A percentile compares a stretch with the other conserved stretches of the same genome.
These are phyloP conservation scores for Panaeolus papilionaceus DNA, from an alignment of 768 basidiomycete genomes.

Conservation along the genomic window DNA sequence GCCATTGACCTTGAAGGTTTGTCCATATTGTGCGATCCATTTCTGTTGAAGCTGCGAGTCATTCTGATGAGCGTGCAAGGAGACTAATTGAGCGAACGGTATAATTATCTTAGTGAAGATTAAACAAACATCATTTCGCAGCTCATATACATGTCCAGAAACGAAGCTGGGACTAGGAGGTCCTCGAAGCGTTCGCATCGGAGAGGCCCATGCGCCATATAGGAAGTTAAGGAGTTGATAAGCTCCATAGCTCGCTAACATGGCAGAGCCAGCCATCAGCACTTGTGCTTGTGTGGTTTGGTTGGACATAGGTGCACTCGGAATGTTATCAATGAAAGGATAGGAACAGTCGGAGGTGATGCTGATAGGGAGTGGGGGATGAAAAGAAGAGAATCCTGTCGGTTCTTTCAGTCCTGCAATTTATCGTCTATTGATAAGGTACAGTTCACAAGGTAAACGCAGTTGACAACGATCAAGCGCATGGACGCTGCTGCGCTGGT, in stretches of 20 bases:
- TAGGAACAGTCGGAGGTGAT: background rate
- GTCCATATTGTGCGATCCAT: constrained; percentile 44
- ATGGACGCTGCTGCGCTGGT: background rate
- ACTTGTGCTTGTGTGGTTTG: background rate
- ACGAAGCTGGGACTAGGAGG: constrained; percentile 47
- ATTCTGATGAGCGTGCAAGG: background rate
- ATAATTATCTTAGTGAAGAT: too few species aligned
- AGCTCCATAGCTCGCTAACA: background rate
- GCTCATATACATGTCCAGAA: constrained; percentile 49
- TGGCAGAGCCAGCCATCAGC: background rate
- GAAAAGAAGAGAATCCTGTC: background rate
- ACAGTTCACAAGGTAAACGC: background rate
- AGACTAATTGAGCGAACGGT: background rate
- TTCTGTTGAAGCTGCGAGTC: constrained; percentile 16
- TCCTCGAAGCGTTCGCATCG: constrained; percentile 50
- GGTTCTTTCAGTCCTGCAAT: background rate
- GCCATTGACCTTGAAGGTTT: constrained; percentile 44
- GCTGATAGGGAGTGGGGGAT: background rate
- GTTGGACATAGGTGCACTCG: background rate
- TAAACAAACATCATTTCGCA: constrained; percentile 42
- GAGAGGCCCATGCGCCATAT: constrained; percentile 38
- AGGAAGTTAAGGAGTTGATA: constrained; percentile 17
- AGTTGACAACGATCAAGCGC: background rate
- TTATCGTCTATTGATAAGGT: background rate
- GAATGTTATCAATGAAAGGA: background rate